Evolutionary conservation across 1,284 basidiomycete genomes (phyloP).

Genomic region (Irpex sp.): DNA sequence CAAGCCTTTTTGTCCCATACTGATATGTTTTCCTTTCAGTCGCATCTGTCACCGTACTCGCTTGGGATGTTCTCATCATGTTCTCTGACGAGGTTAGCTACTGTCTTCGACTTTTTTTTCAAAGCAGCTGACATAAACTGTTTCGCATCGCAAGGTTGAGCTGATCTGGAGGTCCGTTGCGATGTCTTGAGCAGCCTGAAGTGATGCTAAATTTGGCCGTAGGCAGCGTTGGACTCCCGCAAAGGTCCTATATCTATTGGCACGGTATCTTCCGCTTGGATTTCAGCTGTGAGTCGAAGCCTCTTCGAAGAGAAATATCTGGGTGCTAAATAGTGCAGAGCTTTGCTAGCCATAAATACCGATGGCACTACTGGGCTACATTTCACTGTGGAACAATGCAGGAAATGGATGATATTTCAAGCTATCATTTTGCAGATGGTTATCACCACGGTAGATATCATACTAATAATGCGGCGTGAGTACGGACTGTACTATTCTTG

Average conservation of each 20-base stretch:
- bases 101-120: neutral
- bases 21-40: constrained; percentile 4
- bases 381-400: constrained; percentile 18
- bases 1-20: neutral
- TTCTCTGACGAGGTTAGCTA: constrained; percentile 14
- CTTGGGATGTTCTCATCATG: constrained; percentile 14
- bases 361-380: constrained; percentile 21
- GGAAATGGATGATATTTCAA: constrained; percentile 22
- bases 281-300: constrained; percentile 18
- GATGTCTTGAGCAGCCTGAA: neutral
- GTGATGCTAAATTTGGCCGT: neutral
- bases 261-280: constrained; percentile 23
- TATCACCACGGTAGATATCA: constrained; percentile 23
- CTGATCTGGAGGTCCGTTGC: constrained; percentile 14
- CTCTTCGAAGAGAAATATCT: neutral
- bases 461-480: constrained; percentile 21
- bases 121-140: neutral
- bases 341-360: constrained; percentile 20
- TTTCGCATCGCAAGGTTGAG: constrained; percentile 9
- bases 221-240: constrained; percentile 21
- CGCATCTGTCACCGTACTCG: constrained; percentile 12
- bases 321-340: constrained; percentile 7
- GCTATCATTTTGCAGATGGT: constrained; percentile 21
- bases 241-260: constrained; percentile 20
- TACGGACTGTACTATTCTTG: neutral